Evolutionary conservation across 306 rosid genomes (phyloP).

Genomic region (Carpinus viminea): DNA sequence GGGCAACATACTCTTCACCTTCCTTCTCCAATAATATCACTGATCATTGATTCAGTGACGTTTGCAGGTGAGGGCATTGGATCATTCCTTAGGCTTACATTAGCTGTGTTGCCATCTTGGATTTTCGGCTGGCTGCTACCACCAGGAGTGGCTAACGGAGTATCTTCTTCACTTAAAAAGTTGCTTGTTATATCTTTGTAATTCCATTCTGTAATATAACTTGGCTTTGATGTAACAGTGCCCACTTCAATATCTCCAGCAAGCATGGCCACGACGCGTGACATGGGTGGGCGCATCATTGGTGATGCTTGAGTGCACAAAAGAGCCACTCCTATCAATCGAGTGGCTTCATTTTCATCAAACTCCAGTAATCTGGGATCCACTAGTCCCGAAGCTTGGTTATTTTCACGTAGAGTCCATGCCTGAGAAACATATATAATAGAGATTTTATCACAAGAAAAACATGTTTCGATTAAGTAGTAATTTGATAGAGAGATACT

Average conservation of each 20-base stretch:
- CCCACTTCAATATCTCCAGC: conserved; percentile 61
- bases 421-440: conserved; percentile 36
- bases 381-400: conserved; percentile 37
- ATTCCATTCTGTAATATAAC: conserved; percentile 64
- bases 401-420: conserved; percentile 61
- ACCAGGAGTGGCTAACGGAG: conserved; percentile 33
- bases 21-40: neutral
- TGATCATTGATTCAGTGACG: conserved; percentile 4
- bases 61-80: conserved; percentile 20
- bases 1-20: neutral
- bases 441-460: neutral
- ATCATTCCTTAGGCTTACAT: neutral
- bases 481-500: neutral
- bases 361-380: conserved; percentile 45
- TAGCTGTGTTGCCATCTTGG: conserved; percentile 23
- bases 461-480: neutral
- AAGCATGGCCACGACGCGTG: conserved; percentile 73
- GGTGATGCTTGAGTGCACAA: conserved; percentile 77
- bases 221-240: conserved; percentile 48
- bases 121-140: conserved; percentile 30
- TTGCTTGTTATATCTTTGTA: conserved; percentile 43
- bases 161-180: conserved; percentile 19
- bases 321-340: conserved; percentile 53
- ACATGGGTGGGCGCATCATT: conserved; percentile 58
- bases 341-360: conserved; percentile 45